These are phyloP conservation scores for Stromatinia cepivora DNA, from an alignment of 2,329 filamentous ascomycete species.

Conservation along the genomic window DNA sequence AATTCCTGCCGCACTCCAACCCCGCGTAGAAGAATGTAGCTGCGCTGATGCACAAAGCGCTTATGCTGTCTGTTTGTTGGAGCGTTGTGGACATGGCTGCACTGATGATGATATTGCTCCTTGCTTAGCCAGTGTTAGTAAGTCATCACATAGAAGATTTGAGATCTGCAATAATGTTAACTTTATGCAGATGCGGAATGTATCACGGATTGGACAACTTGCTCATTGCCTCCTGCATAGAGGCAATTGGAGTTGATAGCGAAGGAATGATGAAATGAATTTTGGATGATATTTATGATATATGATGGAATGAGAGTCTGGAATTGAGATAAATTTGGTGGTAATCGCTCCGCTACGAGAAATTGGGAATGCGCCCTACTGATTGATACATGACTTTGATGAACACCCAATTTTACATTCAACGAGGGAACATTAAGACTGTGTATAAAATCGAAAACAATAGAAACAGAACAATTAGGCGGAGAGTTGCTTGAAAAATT, in stretches of 20 bases:
- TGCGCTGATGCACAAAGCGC: slow-evolving; percentile 11
- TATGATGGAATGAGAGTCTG: not conserved
- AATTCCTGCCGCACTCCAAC: not conserved
- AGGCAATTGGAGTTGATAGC: not conserved
- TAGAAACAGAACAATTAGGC: not conserved
- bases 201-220: slow-evolving; percentile 11
- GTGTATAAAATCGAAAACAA: not conserved
- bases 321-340: not conserved
- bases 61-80: slow-evolving; percentile 11
- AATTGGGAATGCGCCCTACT: not conserved
- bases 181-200: slow-evolving; percentile 5
- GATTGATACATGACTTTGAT: not conserved
- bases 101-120: not conserved
- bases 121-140: slow-evolving; percentile 13
- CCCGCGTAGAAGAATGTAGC: slow-evolving; percentile 14
- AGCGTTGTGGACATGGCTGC: slow-evolving; percentile 18
- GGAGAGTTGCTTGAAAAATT: not conserved
- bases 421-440: not conserved
- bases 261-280: not conserved
- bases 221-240: slow-evolving; percentile 5
- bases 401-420: not conserved
- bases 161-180: not conserved
- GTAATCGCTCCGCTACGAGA: not conserved
- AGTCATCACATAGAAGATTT: not conserved
- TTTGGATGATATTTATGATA: not conserved